Conservation (phyloP, 2,329 filamentous ascomycete species). For the Myriangium duriaei region DNA sequence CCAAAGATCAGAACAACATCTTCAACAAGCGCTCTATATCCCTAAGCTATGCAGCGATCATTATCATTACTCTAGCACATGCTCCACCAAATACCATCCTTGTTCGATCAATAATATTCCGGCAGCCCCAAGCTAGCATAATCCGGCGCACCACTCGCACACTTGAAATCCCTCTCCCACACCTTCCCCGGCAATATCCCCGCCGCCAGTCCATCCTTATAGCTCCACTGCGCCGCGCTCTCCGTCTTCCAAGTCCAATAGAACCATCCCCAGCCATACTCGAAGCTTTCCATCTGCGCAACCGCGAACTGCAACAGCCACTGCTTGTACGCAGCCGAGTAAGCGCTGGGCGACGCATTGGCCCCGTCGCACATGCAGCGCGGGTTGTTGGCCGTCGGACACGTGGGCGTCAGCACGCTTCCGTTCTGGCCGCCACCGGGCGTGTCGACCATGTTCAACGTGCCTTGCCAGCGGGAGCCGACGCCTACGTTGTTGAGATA, state of each 20-base stretch:
- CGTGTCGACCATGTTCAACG: conserved; percentile 45
- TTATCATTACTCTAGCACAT: no score
- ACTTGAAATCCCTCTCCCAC: conserved; percentile 31
- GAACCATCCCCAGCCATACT: conserved; percentile 92
- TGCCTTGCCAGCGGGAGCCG: conserved; percentile 87
- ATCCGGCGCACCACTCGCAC: conserved; percentile 27
- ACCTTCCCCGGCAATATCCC: conserved; percentile 58
- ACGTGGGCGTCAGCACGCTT: conserved; percentile 57
- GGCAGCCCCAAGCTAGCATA: conserved; percentile 29
- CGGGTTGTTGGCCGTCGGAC: conserved; percentile 50
- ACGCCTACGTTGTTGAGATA: conserved; percentile 82
- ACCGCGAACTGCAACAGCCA: conserved; percentile 85
- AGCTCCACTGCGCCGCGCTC: conserved; percentile 78
- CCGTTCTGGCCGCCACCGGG: conserved; percentile 43
- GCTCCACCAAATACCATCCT: no score
- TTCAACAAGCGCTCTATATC: no score
- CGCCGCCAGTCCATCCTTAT: conserved; percentile 62
- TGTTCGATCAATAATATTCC: conserved; percentile 37
- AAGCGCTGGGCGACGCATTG: conserved; percentile 58
- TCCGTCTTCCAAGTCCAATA: conserved; percentile 99
- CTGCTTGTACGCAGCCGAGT: conserved; percentile 63
- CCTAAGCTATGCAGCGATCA: no score
- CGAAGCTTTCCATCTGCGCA: conserved; percentile 91
- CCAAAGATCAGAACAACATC: no score
- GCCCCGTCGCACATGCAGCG: conserved; percentile 63